These are phyloP conservation scores for Sordariomycetes sp. DNA, from an alignment of 2,329 filamentous ascomycete species.

Conservation along the genomic window DNA sequence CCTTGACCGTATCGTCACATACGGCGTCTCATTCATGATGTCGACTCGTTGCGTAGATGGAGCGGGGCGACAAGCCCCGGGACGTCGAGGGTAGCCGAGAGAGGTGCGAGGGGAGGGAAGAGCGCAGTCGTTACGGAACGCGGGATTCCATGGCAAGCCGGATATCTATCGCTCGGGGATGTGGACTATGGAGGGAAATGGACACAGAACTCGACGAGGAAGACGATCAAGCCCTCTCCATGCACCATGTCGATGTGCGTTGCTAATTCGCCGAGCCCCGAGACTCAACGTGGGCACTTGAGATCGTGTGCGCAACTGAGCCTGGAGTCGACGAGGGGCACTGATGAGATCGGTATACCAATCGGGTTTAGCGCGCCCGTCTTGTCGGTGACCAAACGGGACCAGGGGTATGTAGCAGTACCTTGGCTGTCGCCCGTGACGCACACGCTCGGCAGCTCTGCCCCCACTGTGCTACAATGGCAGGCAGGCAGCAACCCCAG, in stretches of 20 bases:
- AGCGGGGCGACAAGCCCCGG: not conserved
- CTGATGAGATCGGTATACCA: not conserved
- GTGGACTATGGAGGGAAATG: not conserved
- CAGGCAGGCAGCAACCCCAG: not conserved
- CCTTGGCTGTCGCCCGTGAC: not conserved
- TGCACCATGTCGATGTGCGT: not conserved
- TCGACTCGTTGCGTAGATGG: not conserved
- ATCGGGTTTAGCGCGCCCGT: not conserved
- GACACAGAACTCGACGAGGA: not conserved
- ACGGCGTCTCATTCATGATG: slow-evolving; percentile 30
- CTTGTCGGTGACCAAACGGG: not conserved
- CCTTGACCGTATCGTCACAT: slow-evolving; percentile 38
- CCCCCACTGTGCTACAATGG: not conserved
- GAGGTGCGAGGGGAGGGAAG: not conserved
- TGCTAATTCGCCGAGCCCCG: not conserved
- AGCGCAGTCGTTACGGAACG: not conserved
- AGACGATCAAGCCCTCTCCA: not conserved
- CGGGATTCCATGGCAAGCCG: not conserved
- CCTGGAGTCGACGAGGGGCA: not conserved
- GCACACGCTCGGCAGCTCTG: not conserved
- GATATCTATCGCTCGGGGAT: not conserved
- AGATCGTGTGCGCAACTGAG: not conserved
- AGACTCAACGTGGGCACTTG: not conserved
- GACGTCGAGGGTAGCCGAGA: not conserved
- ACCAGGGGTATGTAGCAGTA: not conserved